Percentiles rank a stretch among this genome's conserved stretches.
Conservation (phyloP, 2,329 filamentous ascomycete species). For the Xylaria sp. region DNA sequence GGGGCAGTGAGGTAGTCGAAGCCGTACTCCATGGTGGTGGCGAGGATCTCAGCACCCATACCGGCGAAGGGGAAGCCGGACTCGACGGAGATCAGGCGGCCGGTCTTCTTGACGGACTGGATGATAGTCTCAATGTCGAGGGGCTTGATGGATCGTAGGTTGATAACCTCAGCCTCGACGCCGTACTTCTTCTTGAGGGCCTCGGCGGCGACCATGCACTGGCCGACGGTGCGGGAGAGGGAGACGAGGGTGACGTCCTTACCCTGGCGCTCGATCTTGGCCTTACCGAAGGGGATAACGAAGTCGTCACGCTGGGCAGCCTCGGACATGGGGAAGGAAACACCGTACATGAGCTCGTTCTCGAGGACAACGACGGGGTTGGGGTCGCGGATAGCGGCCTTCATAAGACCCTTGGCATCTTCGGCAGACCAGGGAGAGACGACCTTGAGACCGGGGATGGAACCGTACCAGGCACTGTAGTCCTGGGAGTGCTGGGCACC, state of each 20-base stretch:
- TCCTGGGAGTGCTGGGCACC: conserved; percentile 98
- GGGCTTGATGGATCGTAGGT: conserved; percentile 95
- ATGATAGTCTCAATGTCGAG: conserved; percentile 92
- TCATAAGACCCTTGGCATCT: conserved; percentile 95
- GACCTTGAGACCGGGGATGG: conserved; percentile 95
- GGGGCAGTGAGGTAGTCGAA: conserved; percentile 97
- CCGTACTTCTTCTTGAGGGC: conserved; percentile 94
- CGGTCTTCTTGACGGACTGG: conserved; percentile 98
- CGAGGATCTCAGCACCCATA: conserved; percentile 87
- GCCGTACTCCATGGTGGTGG: conserved; percentile 92
- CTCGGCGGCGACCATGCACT: conserved; percentile 82
- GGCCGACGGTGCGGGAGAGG: conserved; percentile 90
- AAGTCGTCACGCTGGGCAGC: conserved; percentile 95
- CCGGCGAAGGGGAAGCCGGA: conserved; percentile 95
- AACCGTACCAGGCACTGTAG: conserved; percentile 98
- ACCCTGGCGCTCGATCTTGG: conserved; percentile 94
- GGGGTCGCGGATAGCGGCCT: conserved; percentile 95
- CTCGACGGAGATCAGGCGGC: conserved; percentile 84
- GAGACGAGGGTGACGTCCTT: conserved; percentile 96
- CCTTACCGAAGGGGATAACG: conserved; percentile 95
- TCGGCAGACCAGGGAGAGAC: conserved; percentile 94
- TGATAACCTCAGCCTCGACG: conserved; percentile 92
- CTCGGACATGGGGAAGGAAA: conserved; percentile 94
- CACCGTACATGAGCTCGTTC: conserved; percentile 89
- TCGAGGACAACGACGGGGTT: conserved; percentile 92